A percentile compares a stretch with the other conserved stretches of the same genome.
These are phyloP conservation scores for Phaseolus coccineus DNA, from an alignment of 331 rosid genomes.

Conservation along the genomic window DNA sequence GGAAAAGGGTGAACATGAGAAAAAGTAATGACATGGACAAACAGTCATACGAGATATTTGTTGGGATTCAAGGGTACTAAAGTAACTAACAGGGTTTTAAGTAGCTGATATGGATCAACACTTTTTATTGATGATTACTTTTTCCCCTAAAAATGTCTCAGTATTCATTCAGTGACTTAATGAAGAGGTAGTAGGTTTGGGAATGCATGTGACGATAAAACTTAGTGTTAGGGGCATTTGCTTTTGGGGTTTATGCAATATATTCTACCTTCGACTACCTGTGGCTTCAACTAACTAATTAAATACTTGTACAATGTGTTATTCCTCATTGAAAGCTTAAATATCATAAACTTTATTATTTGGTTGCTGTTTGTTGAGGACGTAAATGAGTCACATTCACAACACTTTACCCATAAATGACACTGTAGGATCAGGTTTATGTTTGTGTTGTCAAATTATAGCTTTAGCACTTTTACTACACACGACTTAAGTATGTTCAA, in stretches of 20 bases:
- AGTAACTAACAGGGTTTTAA: neutral
- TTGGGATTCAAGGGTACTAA: neutral
- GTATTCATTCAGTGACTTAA: conserved; percentile 22
- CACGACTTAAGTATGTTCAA: conserved; percentile 22
- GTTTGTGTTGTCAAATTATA: conserved; percentile 17
- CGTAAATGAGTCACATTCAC: conserved; percentile 41
- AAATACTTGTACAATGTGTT: neutral
- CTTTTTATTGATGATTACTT: neutral
- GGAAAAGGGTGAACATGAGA: neutral
- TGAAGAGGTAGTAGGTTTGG: conserved; percentile 35
- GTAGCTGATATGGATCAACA: conserved; percentile 11
- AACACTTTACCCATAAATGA: conserved; percentile 32
- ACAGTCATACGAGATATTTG: neutral
- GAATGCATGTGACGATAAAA: conserved; percentile 32
- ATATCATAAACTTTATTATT: conserved; percentile 24
- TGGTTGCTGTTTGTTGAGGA: conserved; percentile 36
- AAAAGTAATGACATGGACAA: neutral
- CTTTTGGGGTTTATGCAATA: conserved; percentile 36
- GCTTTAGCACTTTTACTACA: conserved; percentile 31
- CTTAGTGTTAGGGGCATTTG: conserved; percentile 10
- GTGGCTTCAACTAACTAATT: conserved; percentile 39
- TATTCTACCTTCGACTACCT: conserved; percentile 7
- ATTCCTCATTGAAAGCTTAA: conserved; percentile 39
- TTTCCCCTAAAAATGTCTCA: conserved; percentile 18
- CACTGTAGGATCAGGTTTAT: neutral